Percentiles rank a stretch among this genome's conserved stretches.
Evolutionary conservation across 208 protist species (phyloP).

Genomic region (Balamuthia mandrillaris): DNA sequence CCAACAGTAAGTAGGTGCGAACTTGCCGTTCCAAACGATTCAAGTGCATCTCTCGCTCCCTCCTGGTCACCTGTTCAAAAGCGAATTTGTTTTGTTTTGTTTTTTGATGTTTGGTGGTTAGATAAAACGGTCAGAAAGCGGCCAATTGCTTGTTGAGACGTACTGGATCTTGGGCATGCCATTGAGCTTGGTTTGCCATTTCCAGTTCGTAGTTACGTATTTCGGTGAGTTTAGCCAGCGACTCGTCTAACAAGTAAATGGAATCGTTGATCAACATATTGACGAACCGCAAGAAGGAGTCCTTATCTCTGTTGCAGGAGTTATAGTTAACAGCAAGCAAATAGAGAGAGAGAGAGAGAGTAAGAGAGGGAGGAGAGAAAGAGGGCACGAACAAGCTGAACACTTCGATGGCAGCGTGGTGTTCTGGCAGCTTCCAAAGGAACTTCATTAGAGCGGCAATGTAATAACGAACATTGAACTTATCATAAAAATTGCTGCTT

Average conservation of each 20-base stretch:
- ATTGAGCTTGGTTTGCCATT: slow-evolving; percentile 8
- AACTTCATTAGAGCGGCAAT: slow-evolving; percentile 47
- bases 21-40: slow-evolving; percentile 9
- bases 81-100: neutral
- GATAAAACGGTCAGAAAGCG: neutral
- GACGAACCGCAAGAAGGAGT: slow-evolving; percentile 49
- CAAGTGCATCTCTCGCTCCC: slow-evolving; percentile 30
- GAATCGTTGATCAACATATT: slow-evolving; percentile 60
- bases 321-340: neutral
- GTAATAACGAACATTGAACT: slow-evolving; percentile 53
- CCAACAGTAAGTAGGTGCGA: slow-evolving; percentile 33
- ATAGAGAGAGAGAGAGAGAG: neutral
- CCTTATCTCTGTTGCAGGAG: neutral
- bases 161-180: slow-evolving; percentile 5
- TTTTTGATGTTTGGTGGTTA: neutral
- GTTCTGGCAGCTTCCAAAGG: slow-evolving; percentile 44
- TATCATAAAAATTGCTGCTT: slow-evolving; percentile 59
- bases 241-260: slow-evolving; percentile 59
- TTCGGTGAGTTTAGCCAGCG: slow-evolving; percentile 47
- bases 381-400: slow-evolving; percentile 2
- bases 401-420: slow-evolving; percentile 16
- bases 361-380: neutral
- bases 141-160: neutral
- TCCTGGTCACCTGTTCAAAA: neutral
- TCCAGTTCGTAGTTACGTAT: slow-evolving; percentile 36